These are phyloP conservation scores for Monotropa hypopitys DNA, from an alignment of 179 eudicot genomes.

Conservation along the genomic window DNA sequence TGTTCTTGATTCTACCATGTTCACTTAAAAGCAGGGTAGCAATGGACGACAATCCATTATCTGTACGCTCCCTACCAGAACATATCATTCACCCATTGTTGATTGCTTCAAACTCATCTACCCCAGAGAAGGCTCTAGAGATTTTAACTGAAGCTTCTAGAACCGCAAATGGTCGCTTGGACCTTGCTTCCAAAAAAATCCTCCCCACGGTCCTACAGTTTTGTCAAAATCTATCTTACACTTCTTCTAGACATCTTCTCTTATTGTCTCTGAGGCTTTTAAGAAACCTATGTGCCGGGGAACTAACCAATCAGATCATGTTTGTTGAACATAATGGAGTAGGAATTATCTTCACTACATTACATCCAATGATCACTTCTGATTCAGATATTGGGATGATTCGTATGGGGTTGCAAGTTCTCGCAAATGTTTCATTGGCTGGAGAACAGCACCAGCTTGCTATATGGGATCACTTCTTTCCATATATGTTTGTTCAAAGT, in stretches of 20 bases:
- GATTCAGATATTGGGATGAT: conserved; percentile 29
- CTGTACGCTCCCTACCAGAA: conserved; percentile 23
- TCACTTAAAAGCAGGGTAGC: no score
- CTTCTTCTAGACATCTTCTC: conserved; percentile 28
- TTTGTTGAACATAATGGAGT: conserved; percentile 54
- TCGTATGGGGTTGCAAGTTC: conserved; percentile 60
- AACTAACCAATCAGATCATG: conserved; percentile 37
- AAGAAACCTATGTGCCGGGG: conserved; percentile 81
- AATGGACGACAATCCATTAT: conserved; percentile 22
- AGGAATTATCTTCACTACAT: conserved; percentile 22
- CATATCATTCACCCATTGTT: conserved; percentile 28
- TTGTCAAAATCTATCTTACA: conserved; percentile 22
- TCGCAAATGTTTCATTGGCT: conserved; percentile 63
- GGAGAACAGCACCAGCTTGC: conserved; percentile 48
- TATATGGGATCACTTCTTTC: conserved; percentile 47
- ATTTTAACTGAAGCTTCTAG: conserved; percentile 36
- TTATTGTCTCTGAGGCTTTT: conserved; percentile 50
- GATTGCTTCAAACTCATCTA: conserved; percentile 27
- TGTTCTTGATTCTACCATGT: neutral
- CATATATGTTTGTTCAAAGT: conserved; percentile 34
- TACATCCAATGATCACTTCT: conserved; percentile 16
- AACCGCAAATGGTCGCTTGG: conserved; percentile 39
- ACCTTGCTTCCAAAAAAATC: conserved; percentile 41
- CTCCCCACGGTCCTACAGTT: conserved; percentile 33
- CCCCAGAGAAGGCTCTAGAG: conserved; percentile 34